Percentiles rank a stretch among this genome's conserved stretches.
These are phyloP conservation scores for Candida maltosa DNA, from an alignment of 805 yeast species.

Conservation along the genomic window DNA sequence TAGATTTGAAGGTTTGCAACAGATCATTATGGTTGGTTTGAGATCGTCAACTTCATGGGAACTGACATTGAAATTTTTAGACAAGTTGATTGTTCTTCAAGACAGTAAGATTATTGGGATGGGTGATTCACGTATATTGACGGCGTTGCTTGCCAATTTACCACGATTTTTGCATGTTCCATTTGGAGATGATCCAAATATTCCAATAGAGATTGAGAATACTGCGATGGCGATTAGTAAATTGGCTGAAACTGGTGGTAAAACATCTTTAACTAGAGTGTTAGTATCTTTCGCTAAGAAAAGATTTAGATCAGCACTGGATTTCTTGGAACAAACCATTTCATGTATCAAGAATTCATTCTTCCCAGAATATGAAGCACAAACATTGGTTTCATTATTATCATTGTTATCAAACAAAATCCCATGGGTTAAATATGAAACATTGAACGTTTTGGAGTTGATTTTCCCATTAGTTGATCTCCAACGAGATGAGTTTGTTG, in stretches of 20 bases:
- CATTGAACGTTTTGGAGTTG: conserved; percentile 70
- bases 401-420: conserved; percentile 77
- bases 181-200: conserved; percentile 52
- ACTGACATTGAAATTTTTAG: conserved; percentile 68
- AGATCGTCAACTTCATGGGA: conserved; percentile 80
- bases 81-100: conserved; percentile 60
- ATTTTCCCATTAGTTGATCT: conserved; percentile 77
- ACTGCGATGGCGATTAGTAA: conserved; percentile 45
- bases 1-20: conserved; percentile 83
- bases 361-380: conserved; percentile 73
- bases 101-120: conserved; percentile 78
- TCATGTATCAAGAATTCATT: conserved; percentile 64
- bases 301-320: conserved; percentile 85
- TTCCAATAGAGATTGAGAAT: conserved; percentile 46
- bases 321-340: conserved; percentile 78
- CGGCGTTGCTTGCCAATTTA: conserved; percentile 71
- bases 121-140: conserved; percentile 63
- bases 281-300: conserved; percentile 72
- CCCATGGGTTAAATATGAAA: conserved; percentile 77
- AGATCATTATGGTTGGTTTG: conserved; percentile 74
- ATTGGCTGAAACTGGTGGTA: conserved; percentile 57
- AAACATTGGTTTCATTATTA: conserved; percentile 67
- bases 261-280: conserved; percentile 64
- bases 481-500: conserved; percentile 72
- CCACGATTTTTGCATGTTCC: conserved; percentile 85